Evolutionary conservation across 306 rosid species (phyloP).

Genomic region (Fragaria vesca): DNA sequence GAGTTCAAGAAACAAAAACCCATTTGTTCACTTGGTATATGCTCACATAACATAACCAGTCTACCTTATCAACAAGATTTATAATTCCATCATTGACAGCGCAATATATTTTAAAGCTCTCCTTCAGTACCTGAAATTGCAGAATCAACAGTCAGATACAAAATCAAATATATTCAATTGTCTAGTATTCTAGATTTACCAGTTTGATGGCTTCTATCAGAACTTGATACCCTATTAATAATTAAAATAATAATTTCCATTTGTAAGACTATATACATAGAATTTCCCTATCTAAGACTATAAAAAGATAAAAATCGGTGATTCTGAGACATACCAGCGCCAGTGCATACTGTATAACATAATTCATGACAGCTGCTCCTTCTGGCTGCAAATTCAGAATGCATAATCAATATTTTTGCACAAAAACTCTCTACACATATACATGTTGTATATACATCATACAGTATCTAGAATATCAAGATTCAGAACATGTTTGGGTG

Average conservation of each 20-base stretch:
- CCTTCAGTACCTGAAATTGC: conserved; percentile 81
- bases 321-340: conserved; percentile 70
- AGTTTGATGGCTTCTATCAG: neutral
- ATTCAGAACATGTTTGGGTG: neutral
- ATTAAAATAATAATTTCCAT: neutral
- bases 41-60: conserved; percentile 16
- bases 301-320: neutral
- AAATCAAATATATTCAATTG: neutral
- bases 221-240: conserved; percentile 2
- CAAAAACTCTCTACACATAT: neutral
- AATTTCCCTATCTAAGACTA: neutral
- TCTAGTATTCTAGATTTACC: neutral
- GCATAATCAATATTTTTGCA: conserved; percentile 21
- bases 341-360: conserved; percentile 93
- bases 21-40: neutral
- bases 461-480: neutral
- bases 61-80: conserved; percentile 98
- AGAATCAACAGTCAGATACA: conserved; percentile 21
- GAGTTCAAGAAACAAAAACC: conserved; percentile 13
- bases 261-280: neutral
- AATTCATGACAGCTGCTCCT: conserved; percentile 86
- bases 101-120: conserved; percentile 90
- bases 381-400: conserved; percentile 75
- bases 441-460: neutral
- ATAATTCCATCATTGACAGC: conserved; percentile 97